A percentile compares a stretch with the other conserved stretches of the same genome.
These are phyloP conservation scores for Bipolaris sorokiniana DNA, from an alignment of 2,329 filamentous ascomycete genomes.

Conservation along the genomic window DNA sequence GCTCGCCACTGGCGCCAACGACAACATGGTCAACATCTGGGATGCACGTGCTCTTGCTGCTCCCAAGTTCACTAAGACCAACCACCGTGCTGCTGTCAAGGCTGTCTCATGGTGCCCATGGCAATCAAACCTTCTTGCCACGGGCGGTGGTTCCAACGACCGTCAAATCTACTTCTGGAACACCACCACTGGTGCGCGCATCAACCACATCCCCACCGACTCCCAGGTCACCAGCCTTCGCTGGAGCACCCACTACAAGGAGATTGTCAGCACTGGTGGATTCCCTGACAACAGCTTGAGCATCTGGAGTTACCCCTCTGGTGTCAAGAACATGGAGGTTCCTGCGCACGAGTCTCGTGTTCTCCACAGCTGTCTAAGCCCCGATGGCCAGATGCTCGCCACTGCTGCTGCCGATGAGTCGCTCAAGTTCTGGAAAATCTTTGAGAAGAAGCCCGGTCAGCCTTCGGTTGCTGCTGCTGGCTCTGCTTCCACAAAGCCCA, in stretches of 20 bases:
- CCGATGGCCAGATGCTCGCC: conserved; percentile 96
- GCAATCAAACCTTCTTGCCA: conserved; percentile 96
- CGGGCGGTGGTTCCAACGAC: conserved; percentile 94
- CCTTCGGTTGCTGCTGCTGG: conserved; percentile 68
- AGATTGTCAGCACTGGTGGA: conserved; percentile 95
- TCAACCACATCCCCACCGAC: conserved; percentile 98
- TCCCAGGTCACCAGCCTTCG: conserved; percentile 95
- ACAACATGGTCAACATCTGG: conserved; percentile 99
- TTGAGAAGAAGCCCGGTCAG: conserved; percentile 93
- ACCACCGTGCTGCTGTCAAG: conserved; percentile 99
- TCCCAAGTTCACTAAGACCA: conserved; percentile 99
- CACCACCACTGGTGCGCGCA: conserved; percentile 93
- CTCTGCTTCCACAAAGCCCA: conserved; percentile 74
- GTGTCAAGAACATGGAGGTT: conserved; percentile 97
- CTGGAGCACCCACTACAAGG: conserved; percentile 96
- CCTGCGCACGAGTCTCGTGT: conserved; percentile 96
- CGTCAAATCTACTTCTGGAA: conserved; percentile 99
- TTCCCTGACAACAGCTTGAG: conserved; percentile 99
- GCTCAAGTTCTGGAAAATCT: conserved; percentile 99
- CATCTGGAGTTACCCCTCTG: conserved; percentile 98
- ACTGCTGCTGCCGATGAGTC: conserved; percentile 96
- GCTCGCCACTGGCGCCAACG: conserved; percentile 95
- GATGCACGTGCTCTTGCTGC: conserved; percentile 91
- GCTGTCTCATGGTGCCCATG: conserved; percentile 98
- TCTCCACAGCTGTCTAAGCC: conserved; percentile 94